These are phyloP conservation scores for Xylaria sp. DNA, from an alignment of 2,329 filamentous ascomycete genomes.

Conservation along the genomic window DNA sequence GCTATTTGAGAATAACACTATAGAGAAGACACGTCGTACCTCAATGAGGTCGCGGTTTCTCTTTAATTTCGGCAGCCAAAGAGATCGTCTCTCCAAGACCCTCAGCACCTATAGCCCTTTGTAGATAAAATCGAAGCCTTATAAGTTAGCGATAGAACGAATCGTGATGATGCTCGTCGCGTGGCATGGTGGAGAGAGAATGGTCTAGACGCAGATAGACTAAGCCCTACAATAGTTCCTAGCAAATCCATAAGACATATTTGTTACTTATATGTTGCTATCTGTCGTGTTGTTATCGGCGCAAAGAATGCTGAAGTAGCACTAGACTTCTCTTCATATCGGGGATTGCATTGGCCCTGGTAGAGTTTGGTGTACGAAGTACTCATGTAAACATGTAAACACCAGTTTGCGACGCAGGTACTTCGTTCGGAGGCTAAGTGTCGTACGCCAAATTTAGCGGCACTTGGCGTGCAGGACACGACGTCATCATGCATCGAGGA, in stretches of 20 bases:
- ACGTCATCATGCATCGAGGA: slow-evolving; percentile 29
- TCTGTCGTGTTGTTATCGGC: not conserved
- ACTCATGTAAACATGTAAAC: not conserved
- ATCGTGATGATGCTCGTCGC: not conserved
- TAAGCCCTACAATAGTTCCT: not conserved
- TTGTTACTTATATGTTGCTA: not conserved
- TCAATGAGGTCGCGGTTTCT: not conserved
- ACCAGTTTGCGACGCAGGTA: not conserved
- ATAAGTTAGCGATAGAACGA: not conserved
- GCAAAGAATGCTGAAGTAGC: not conserved
- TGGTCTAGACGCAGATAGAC: not conserved
- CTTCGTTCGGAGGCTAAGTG: not conserved
- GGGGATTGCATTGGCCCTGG: not conserved
- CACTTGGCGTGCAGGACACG: slow-evolving; percentile 16
- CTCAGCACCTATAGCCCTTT: not conserved
- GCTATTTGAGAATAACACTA: not conserved
- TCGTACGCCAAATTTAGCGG: slow-evolving; percentile 6
- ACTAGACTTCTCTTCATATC: not conserved
- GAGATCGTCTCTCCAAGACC: not conserved
- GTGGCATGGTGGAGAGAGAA: not conserved
- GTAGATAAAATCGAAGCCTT: not conserved
- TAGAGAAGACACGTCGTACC: not conserved
- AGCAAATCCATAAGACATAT: not conserved
- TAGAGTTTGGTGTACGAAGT: not conserved
- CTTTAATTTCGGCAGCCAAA: not conserved